A percentile compares a stretch with the other conserved stretches of the same genome.
Evolutionary conservation across 306 rosid genomes (phyloP).

Genomic region (Cercis canadensis): DNA sequence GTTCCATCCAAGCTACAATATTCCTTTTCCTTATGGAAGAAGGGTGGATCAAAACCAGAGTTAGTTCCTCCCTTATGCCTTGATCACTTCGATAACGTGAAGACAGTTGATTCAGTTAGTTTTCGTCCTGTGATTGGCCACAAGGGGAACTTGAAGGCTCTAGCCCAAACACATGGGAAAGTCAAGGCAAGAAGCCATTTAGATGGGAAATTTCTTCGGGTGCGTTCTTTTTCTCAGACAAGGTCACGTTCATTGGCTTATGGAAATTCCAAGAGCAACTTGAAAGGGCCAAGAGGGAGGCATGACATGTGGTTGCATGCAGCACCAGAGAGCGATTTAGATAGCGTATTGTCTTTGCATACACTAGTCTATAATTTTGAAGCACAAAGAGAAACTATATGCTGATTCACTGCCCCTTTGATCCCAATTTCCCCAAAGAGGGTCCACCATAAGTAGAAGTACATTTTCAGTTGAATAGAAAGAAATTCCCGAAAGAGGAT

Average conservation of each 20-base stretch:
- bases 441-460: conserved; percentile 25
- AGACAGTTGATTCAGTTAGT: conserved; percentile 51
- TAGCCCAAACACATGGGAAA: conserved; percentile 43
- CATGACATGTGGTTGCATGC: conserved; percentile 53
- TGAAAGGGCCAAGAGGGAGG: conserved; percentile 31
- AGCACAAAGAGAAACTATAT: conserved; percentile 35
- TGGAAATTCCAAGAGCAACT: conserved; percentile 33
- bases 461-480: background rate
- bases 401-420: conserved; percentile 23
- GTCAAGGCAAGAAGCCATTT: conserved; percentile 46
- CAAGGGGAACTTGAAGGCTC: conserved; percentile 55
- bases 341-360: conserved; percentile 74
- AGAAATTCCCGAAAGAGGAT: background rate
- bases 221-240: conserved; percentile 39
- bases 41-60: conserved; percentile 40
- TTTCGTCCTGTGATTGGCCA: conserved; percentile 51
- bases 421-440: conserved; percentile 5
- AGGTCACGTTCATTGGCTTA: conserved; percentile 34
- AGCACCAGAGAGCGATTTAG: conserved; percentile 60
- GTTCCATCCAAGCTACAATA: conserved; percentile 69
- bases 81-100: conserved; percentile 21
- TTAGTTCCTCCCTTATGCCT: conserved; percentile 26
- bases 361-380: conserved; percentile 53
- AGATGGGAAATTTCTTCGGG: conserved; percentile 37
- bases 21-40: conserved; percentile 66